Evolutionary conservation across 768 basidiomycete genomes (phyloP).

Genomic region (Lactifluus volemus): DNA sequence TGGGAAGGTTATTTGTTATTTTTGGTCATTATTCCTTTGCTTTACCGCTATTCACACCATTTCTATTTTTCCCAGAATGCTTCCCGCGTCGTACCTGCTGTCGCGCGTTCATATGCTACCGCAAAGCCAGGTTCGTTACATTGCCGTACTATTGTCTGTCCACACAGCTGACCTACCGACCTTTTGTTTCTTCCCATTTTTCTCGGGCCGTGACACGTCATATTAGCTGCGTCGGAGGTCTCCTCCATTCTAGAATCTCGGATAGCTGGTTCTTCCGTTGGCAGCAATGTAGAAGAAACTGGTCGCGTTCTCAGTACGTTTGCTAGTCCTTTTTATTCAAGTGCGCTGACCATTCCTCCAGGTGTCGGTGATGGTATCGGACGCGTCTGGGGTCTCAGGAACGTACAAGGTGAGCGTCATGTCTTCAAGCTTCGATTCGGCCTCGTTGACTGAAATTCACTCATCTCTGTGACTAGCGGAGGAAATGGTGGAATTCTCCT

Average conservation of each 20-base stretch:
- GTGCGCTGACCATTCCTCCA: slow-evolving; percentile 25
- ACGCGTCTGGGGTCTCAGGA: slow-evolving; percentile 98
- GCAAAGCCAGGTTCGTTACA: slow-evolving; percentile 83
- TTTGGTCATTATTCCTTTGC: slow-evolving; percentile 21
- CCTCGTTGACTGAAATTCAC: slow-evolving; percentile 17
- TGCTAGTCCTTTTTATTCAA: background rate
- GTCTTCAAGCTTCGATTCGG: slow-evolving; percentile 21
- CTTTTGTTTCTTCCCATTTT: slow-evolving; percentile 15
- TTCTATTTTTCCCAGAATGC: slow-evolving; percentile 28
- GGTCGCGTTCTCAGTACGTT: slow-evolving; percentile 94
- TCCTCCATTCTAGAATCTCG: slow-evolving; percentile 98
- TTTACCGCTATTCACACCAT: slow-evolving; percentile 6
- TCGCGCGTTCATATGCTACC: slow-evolving; percentile 87
- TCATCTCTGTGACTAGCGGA: slow-evolving; percentile 52
- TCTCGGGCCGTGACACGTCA: slow-evolving; percentile 31
- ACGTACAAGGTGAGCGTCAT: slow-evolving; percentile 74
- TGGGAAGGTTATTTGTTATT: slow-evolving; percentile 42
- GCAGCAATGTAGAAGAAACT: slow-evolving; percentile 97
- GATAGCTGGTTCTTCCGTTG: slow-evolving; percentile 85
- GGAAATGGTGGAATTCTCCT: slow-evolving; percentile 99
- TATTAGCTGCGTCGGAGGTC: slow-evolving; percentile 92
- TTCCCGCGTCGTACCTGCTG: slow-evolving; percentile 38
- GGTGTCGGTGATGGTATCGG: slow-evolving; percentile 99
- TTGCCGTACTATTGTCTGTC: background rate
- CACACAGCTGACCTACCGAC: slow-evolving; percentile 17